Base-by-base conservation (phyloP, 2,329 filamentous ascomycete genomes). In the Fusarium scirpi region DNA sequence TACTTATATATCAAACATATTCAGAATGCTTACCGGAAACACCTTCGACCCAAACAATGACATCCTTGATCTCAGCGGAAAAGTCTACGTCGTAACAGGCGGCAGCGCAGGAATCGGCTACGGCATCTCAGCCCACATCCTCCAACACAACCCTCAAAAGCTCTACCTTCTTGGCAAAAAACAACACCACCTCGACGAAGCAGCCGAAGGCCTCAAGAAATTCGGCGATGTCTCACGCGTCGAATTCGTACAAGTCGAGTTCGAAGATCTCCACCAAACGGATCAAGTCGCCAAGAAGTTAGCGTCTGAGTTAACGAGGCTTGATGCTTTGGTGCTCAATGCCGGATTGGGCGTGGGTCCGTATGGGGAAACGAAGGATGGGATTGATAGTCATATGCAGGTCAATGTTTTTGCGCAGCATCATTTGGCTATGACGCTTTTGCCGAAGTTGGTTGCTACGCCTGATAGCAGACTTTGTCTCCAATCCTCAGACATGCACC, bases 311-410 rank as follows among this genome's bases (percentile, higher is more conserved):
- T 27, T 62, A 3, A 20, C 58, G 3, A 18, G 59, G 0, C 59
- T 62, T 3, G 59, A 62, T 18, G 46, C 46, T 11, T 40, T 62
- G 5, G 15, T 62, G 0, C 40, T 62, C 1, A 62, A 64, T 16
- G 60, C 55, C 5, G 60, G 60, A 24, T 29, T 62, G 4, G 60
- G 60, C 3, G 55, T 62, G 3, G 60, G 60, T 0, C 55, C 46
- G 0, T 62, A 62, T 16, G 60, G 46, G 2, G 60, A 62, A 22
- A 62, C 60, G 1, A 62, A 47, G 7, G 60, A 60, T 20, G 55
- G 55, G 1, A 60, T 62, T 8, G 60, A 62, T 15, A 62, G 55
- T 18, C 60, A 62, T 8, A 62, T 62, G 55, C 60, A 62, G 27
- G 47, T 62, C 40, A 62, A 62, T 5, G 47, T 62, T 11, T 62